Evolutionary conservation across 2,329 filamentous ascomycete species (phyloP).

Genomic region (Microsporum audouinii): DNA sequence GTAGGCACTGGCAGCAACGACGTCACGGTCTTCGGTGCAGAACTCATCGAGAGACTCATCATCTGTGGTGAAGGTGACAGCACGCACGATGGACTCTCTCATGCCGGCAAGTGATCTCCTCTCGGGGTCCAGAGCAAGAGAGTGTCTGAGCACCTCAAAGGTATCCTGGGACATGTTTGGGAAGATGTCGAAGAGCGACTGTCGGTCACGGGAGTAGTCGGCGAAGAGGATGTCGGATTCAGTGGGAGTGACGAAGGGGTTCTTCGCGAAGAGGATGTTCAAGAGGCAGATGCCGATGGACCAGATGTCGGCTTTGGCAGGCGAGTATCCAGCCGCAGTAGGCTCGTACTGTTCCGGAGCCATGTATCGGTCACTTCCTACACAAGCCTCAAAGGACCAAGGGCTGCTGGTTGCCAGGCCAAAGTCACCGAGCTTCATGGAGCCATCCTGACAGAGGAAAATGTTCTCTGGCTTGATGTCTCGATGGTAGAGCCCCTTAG

Average conservation of each 20-base stretch:
- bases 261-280: slow-evolving; percentile 92
- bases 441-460: slow-evolving; percentile 73
- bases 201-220: slow-evolving; percentile 85
- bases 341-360: slow-evolving; percentile 96
- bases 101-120: slow-evolving; percentile 73
- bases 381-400: slow-evolving; percentile 85
- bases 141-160: slow-evolving; percentile 82
- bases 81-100: slow-evolving; percentile 64
- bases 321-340: slow-evolving; percentile 74
- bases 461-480: slow-evolving; percentile 99
- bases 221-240: slow-evolving; percentile 85
- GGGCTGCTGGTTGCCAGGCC: slow-evolving; percentile 79
- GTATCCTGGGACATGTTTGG: slow-evolving; percentile 98
- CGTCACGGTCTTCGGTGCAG: slow-evolving; percentile 67
- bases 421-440: slow-evolving; percentile 95
- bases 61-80: slow-evolving; percentile 83
- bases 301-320: slow-evolving; percentile 90
- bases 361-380: slow-evolving; percentile 98
- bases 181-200: slow-evolving; percentile 95
- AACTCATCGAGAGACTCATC: slow-evolving; percentile 90
- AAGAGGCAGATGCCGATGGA: slow-evolving; percentile 92
- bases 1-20: slow-evolving; percentile 69
- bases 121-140: slow-evolving; percentile 78
- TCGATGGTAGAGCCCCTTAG: slow-evolving; percentile 83
- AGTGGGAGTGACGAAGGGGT: slow-evolving; percentile 85